Base-by-base conservation (phyloP, 495 filamentous ascomycete species). In the Lasiosphaeria ovina region DNA sequence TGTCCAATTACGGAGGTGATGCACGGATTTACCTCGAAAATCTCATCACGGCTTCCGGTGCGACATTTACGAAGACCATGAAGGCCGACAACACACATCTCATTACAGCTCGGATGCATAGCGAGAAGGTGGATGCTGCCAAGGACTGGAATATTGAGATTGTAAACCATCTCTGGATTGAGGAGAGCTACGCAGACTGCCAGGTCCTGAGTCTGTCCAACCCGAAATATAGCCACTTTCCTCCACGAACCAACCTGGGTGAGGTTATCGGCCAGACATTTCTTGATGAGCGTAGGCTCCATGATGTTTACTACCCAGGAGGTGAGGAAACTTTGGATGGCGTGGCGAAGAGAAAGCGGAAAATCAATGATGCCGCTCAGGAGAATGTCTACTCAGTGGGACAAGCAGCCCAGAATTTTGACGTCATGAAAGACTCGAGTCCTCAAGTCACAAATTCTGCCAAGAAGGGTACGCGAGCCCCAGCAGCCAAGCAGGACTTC, bases 1-100 rank as follows among this genome's bases (percentile, higher is more conserved):
- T 99, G 3, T 97, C 93, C 0, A 98, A 97, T 72, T 99, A 99
- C 69, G 89, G 90, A 35, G 94, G 94, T 16, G 95, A 99, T 72
- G 92, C 93, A 9, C 84, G 94, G 35, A 83, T 90, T 47, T 99
- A 98, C 72, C 79, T 99, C 34, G 94, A 99, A 71, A 97, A 93
- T 63, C 79, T 99, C 34, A 87, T 97, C 54, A 84, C 76, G 49
- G 91, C 91, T 16, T 76, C 88, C 3, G 95, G 95, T 5, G 94
- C 86, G 0, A 85, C 87, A 55, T 97, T 89, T 68, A 98, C 94
- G 6, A 93, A 93, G 74, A 92, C 91, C 0, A 86, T 98, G 84
- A 94, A 89, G 70, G 83, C 88, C 57, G 91, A 96, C 51, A 98
- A 98, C 67, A 98, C 93, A 0, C 94, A 98, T 73, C 80, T 98